These are phyloP conservation scores for Westerdykella ornata DNA, from an alignment of 2,329 filamentous ascomycete genomes.

Conservation along the genomic window DNA sequence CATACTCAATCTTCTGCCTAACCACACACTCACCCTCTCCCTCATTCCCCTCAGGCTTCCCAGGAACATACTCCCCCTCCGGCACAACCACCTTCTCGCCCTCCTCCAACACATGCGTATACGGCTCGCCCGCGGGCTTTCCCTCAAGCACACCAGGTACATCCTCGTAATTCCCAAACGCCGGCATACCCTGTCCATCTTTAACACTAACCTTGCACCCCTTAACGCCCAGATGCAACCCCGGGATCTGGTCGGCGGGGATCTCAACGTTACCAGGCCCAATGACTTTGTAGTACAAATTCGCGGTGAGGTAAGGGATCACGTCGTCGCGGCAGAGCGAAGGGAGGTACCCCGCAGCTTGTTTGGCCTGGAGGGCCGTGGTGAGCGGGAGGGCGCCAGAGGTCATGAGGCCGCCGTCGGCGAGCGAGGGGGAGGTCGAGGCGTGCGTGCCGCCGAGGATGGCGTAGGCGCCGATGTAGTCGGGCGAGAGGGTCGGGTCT, in stretches of 20 bases:
- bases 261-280: constrained; percentile 25
- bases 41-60: constrained; percentile 9
- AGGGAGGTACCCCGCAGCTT: constrained; percentile 24
- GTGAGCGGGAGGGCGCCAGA: constrained; percentile 31
- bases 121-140: constrained; percentile 27
- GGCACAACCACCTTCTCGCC: constrained; percentile 12
- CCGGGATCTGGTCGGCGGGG: constrained; percentile 21
- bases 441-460: constrained; percentile 26
- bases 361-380: constrained; percentile 29
- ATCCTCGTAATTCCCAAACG: constrained; percentile 21
- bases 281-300: constrained; percentile 34
- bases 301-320: constrained; percentile 28
- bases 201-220: constrained; percentile 24
- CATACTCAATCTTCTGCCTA: constrained; percentile 31
- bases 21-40: constrained; percentile 28
- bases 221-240: constrained; percentile 31
- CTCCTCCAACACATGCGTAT: constrained; percentile 19
- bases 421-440: too few relatives aligned
- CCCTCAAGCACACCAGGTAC: constrained; percentile 23
- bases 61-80: constrained; percentile 1
- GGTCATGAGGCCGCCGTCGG: constrained; percentile 24
- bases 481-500: constrained; percentile 24
- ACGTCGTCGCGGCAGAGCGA: constrained; percentile 29
- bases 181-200: constrained; percentile 21
- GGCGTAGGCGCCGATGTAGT: constrained; percentile 31